Percentiles rank a stretch among this genome's conserved stretches.
Conservation (phyloP, 768 basidiomycete species). For the Agaricus blazei region DNA sequence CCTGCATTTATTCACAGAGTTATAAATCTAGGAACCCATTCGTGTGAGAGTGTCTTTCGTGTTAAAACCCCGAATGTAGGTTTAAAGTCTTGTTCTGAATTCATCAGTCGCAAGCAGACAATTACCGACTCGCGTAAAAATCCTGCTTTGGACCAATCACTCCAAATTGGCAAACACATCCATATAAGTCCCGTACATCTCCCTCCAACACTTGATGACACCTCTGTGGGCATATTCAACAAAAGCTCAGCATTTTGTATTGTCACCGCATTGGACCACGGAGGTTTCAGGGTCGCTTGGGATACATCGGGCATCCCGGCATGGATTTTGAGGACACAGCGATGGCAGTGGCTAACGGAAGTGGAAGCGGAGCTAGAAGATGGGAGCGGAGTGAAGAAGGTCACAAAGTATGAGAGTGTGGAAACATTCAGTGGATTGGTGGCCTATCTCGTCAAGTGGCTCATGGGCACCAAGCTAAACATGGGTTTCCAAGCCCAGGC, state of each 20-base stretch:
- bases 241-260: slow-evolving; percentile 35
- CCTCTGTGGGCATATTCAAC: slow-evolving; percentile 25
- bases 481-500: slow-evolving; percentile 50
- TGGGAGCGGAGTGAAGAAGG: slow-evolving; percentile 32
- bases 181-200: slow-evolving; percentile 49
- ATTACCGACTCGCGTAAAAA: slow-evolving; percentile 34
- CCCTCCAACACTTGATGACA: slow-evolving; percentile 51
- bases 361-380: slow-evolving; percentile 21
- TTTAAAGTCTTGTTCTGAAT: not conserved
- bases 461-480: slow-evolving; percentile 36
- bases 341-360: slow-evolving; percentile 58
- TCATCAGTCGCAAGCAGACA: slow-evolving; percentile 39
- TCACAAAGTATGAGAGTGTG: slow-evolving; percentile 57
- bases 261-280: slow-evolving; percentile 48
- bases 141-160: slow-evolving; percentile 42
- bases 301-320: slow-evolving; percentile 29
- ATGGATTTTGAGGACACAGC: slow-evolving; percentile 47
- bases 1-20: slow-evolving; percentile 3
- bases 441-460: slow-evolving; percentile 47
- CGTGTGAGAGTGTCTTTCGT: slow-evolving; percentile 36
- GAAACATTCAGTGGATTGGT: slow-evolving; percentile 55
- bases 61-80: slow-evolving; percentile 1
- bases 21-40: slow-evolving; percentile 56
- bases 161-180: slow-evolving; percentile 42
- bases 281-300: slow-evolving; percentile 58